phyloP scores from a whole-genome alignment of 805 yeast species.

The Yamadazyma akitaensis region DNA sequence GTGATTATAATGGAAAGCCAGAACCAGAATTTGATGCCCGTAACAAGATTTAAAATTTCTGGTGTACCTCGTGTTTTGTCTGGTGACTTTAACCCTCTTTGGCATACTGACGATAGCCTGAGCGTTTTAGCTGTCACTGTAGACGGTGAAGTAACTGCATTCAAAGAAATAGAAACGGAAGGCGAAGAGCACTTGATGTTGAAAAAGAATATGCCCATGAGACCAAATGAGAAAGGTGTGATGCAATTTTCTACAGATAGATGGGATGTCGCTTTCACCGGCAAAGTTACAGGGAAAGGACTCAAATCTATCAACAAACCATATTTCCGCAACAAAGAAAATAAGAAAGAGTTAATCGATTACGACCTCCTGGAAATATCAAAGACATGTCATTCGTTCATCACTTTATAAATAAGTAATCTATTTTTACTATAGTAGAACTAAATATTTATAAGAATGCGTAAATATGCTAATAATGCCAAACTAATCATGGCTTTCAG shows the following conservation, averaged over 20 bases:
- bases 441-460: background rate
- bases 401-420: conserved; percentile 2
- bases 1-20: conserved; percentile 21
- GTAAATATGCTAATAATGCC: conserved; percentile 4
- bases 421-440: background rate
- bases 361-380: conserved; percentile 24
- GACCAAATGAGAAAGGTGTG: conserved; percentile 5
- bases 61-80: conserved; percentile 32
- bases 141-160: conserved; percentile 32
- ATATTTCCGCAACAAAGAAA: conserved; percentile 26
- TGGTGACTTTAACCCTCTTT: conserved; percentile 17
- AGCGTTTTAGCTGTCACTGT: conserved; percentile 30
- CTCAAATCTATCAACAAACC: conserved; percentile 34
- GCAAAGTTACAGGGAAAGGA: conserved; percentile 41
- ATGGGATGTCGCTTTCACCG: conserved; percentile 29
- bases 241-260: conserved; percentile 12
- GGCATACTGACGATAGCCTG: conserved; percentile 1
- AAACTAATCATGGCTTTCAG: background rate
- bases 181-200: conserved; percentile 16
- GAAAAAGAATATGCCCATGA: background rate
- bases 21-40: conserved; percentile 7
- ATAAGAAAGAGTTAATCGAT: conserved; percentile 27
- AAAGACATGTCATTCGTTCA: conserved; percentile 8
- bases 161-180: conserved; percentile 15
- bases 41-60: conserved; percentile 17